These are phyloP conservation scores for Hanseniaspora gamundiae DNA, from an alignment of 1,139 yeast species.

Conservation along the genomic window DNA sequence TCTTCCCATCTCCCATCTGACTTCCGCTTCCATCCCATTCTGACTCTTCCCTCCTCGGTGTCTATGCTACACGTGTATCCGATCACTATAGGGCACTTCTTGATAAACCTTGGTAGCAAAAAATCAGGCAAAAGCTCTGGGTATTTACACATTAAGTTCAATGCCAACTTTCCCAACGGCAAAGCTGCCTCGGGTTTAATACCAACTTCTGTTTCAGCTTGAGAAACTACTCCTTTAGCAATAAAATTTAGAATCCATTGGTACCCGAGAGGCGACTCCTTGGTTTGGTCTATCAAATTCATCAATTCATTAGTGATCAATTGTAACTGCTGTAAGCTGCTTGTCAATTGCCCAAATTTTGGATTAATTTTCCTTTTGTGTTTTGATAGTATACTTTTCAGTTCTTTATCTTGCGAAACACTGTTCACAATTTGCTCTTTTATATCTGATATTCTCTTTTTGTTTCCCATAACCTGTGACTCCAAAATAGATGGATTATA, in stretches of 20 bases:
- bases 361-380: conserved; percentile 72
- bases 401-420: conserved; percentile 35
- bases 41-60: conserved; percentile 67
- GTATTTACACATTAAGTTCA: conserved; percentile 40
- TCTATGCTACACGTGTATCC: conserved; percentile 67
- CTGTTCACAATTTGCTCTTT: conserved; percentile 44
- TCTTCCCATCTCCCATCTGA: conserved; percentile 57
- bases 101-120: conserved; percentile 69
- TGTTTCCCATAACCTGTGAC: conserved; percentile 38
- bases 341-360: conserved; percentile 82
- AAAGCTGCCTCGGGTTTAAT: conserved; percentile 60
- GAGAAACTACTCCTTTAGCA: conserved; percentile 76
- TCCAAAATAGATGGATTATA: conserved; percentile 35
- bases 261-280: conserved; percentile 38
- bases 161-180: conserved; percentile 63
- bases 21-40: conserved; percentile 80
- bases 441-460: conserved; percentile 44
- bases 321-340: conserved; percentile 46
- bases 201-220: conserved; percentile 85
- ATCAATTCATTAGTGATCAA: conserved; percentile 41
- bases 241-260: conserved; percentile 70
- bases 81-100: conserved; percentile 80
- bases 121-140: conserved; percentile 52
- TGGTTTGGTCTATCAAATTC: conserved; percentile 36
- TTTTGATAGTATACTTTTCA: conserved; percentile 29